phyloP scores from a whole-genome alignment of 352 stramenopile species.

The Pythium vanterpoolii region DNA sequence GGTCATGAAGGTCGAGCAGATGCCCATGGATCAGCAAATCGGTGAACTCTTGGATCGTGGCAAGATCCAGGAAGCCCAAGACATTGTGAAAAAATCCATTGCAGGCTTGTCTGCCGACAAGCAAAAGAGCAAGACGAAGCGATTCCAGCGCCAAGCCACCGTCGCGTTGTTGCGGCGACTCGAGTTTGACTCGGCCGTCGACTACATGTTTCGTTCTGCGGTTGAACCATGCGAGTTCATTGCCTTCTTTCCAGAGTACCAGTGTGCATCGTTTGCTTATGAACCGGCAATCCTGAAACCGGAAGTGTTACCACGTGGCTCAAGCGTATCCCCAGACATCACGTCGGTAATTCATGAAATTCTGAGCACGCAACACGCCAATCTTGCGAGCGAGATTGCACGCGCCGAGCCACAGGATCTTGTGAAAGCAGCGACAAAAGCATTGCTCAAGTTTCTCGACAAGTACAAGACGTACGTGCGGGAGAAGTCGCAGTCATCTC shows the following conservation, averaged over 20 bases:
- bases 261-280: conserved; percentile 81
- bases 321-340: conserved; percentile 72
- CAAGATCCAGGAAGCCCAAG: conserved; percentile 81
- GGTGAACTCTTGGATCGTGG: conserved; percentile 81
- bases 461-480: conserved; percentile 82
- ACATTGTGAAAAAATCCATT: conserved; percentile 84
- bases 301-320: conserved; percentile 75
- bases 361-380: conserved; percentile 38
- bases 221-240: conserved; percentile 87
- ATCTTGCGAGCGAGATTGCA: conserved; percentile 60
- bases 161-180: conserved; percentile 73
- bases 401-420: conserved; percentile 53
- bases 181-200: conserved; percentile 71
- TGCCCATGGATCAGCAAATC: conserved; percentile 82
- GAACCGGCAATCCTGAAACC: conserved; percentile 80
- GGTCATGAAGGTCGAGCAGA: conserved; percentile 84
- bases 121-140: conserved; percentile 86
- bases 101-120: conserved; percentile 69
- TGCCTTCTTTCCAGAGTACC: conserved; percentile 81
- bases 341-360: conserved; percentile 74
- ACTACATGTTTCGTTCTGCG: conserved; percentile 85
- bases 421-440: conserved; percentile 54
- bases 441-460: conserved; percentile 76
- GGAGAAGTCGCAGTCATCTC: conserved; percentile 41
- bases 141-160: conserved; percentile 82